These are phyloP conservation scores for Fusarium ramigenum DNA, from an alignment of 2,329 filamentous ascomycete species.

Conservation along the genomic window DNA sequence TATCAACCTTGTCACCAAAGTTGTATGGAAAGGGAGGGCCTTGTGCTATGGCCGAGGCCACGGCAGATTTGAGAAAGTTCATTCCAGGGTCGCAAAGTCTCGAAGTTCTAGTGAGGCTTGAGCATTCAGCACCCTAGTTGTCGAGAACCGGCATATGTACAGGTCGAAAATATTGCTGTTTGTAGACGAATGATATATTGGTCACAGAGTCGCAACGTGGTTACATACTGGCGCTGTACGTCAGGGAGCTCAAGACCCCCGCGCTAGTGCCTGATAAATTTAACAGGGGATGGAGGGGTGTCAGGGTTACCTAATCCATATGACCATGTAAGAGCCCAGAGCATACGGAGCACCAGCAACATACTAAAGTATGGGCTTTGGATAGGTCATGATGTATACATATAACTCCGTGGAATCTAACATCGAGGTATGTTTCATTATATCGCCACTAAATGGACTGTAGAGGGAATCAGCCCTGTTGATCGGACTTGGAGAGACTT, in stretches of 20 bases:
- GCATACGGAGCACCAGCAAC: not conserved
- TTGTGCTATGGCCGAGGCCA: constrained; percentile 95
- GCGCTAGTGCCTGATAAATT: constrained; percentile 35
- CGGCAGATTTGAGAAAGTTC: constrained; percentile 98
- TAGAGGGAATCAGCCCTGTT: not conserved
- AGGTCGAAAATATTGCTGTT: constrained; percentile 2
- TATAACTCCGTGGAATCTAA: not conserved
- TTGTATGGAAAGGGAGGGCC: constrained; percentile 92
- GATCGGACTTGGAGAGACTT: not conserved
- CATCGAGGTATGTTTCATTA: not conserved
- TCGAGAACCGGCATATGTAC: not conserved
- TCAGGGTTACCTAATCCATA: not conserved
- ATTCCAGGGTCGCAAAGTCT: constrained; percentile 58
- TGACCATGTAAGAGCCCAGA: not conserved
- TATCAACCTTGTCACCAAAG: constrained; percentile 91
- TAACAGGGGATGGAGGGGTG: not conserved
- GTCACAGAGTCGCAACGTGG: constrained; percentile 40
- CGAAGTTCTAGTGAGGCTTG: not conserved
- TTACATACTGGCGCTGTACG: constrained; percentile 29
- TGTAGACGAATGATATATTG: constrained; percentile 19
- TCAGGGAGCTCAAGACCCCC: constrained; percentile 37
- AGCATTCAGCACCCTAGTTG: not conserved
- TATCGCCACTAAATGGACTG: not conserved
- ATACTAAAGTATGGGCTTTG: not conserved
- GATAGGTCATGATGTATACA: not conserved